A percentile compares a stretch with the other conserved stretches of the same genome.
phyloP scores from a whole-genome alignment of 257 asterid species.

The Scutellaria galericulata region DNA sequence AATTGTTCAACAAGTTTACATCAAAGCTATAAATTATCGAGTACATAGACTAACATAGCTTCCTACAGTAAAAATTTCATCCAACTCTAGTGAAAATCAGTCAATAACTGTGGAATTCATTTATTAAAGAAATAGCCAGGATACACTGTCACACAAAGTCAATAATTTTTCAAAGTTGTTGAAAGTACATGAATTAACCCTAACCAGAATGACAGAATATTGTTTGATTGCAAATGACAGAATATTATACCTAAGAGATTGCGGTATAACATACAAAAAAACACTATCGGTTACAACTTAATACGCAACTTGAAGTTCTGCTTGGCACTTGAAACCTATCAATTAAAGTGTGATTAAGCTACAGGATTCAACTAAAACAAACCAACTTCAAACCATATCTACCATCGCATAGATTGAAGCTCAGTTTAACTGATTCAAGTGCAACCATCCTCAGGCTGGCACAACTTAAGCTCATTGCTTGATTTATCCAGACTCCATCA shows the following conservation, averaged over 20 bases:
- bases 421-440: neutral
- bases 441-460: constrained; percentile 1
- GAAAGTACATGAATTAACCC: neutral
- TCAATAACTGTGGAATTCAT: neutral
- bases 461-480: neutral
- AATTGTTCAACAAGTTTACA: neutral
- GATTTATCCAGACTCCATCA: neutral
- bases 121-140: neutral
- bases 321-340: neutral
- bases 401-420: constrained; percentile 1
- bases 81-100: neutral
- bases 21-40: neutral
- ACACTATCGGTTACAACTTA: neutral
- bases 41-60: neutral
- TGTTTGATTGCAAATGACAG: neutral
- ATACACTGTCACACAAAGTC: neutral
- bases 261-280: constrained; percentile 1
- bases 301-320: neutral
- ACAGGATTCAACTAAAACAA: neutral
- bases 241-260: neutral
- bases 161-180: neutral
- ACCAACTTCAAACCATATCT: constrained; percentile 4
- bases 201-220: neutral
- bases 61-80: neutral
- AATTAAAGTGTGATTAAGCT: neutral